Evolutionary conservation across 2,329 filamentous ascomycete species (phyloP).

Genomic region (Lizonia empirigonia): DNA sequence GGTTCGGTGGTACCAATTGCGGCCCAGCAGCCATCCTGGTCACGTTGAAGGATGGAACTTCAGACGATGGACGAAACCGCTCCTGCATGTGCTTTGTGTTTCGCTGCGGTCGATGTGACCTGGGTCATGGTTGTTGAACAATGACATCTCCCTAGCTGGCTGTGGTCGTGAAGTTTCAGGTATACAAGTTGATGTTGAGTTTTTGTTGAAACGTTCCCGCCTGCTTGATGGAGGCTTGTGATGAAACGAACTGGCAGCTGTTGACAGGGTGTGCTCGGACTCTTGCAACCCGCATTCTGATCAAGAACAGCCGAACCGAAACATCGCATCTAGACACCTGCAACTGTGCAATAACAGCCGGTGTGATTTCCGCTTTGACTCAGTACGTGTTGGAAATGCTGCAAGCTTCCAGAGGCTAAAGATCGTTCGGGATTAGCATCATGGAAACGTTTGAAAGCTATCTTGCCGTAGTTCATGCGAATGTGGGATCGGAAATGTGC

Average conservation of each 20-base stretch:
- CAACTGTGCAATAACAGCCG: background rate
- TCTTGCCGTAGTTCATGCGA: no score
- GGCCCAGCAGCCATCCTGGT: constrained; percentile 10
- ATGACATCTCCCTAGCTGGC: constrained; percentile 18
- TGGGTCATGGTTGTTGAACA: constrained; percentile 8
- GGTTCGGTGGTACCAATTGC: constrained; percentile 3
- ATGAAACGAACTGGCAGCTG: constrained; percentile 23
- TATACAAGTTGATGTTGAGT: constrained; percentile 16
- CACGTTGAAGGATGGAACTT: constrained; percentile 7
- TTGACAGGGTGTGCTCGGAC: constrained; percentile 31
- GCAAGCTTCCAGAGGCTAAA: background rate
- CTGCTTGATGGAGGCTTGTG: constrained; percentile 21
- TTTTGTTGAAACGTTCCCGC: constrained; percentile 25
- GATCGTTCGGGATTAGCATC: no score
- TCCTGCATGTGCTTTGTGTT: constrained; percentile 25
- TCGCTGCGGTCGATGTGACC: constrained; percentile 20
- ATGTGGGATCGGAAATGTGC: no score
- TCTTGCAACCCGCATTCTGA: constrained; percentile 13
- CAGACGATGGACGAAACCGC: constrained; percentile 11
- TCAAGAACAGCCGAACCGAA: constrained; percentile 9
- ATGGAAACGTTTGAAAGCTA: background rate
- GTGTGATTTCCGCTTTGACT: background rate
- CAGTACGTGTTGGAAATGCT: background rate
- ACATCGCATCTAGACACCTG: constrained; percentile 2
- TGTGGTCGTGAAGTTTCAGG: constrained; percentile 13